Base-by-base conservation (phyloP, 73 alveolate species). In the Paramecium pentaurelia region DNA sequence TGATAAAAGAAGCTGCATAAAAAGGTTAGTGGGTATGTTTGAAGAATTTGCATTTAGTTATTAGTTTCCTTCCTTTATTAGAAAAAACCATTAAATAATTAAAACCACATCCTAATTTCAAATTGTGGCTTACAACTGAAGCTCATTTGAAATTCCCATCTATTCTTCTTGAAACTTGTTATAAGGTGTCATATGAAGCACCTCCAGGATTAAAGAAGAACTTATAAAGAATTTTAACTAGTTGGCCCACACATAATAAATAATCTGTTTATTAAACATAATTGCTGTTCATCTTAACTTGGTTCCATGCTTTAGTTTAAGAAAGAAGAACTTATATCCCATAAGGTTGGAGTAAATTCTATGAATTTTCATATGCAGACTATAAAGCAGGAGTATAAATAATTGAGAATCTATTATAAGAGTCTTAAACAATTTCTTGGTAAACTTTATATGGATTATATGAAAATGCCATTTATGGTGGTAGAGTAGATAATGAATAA, bases 191-290 rank as follows among this genome's bases (percentile, higher is more conserved):
- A 58, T 98, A 98, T 93, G 99, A 99, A 88, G 97, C 99, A 14
- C 99, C 99, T n/a, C 99, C 99, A 16, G 99, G 99, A 8, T 95
- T 99, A 59, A 98, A 99, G 93, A 99, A 98, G 95, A 99, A 99
- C 93, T 86, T 99, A 94, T 98, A 97, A 90, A 95, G 99, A 92
- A 99, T 99, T 11, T 95, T 93, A 95, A 97, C 59, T 6, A 96
- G 96, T 80, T 97, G 98, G 97, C 92, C 97, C 34, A 97, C 96
- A 1, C 93, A 97, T 32, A 97, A 96, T 95, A 92, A 97, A 88
- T 97, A 94, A 37, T 96, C 97, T 54, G 97, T 95, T n/a, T 92
- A 96, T 86, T 88, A 97, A 71, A 93, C 99, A 51, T 97, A 99
- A 94, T 95, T 98, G 58, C 96, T 99, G 60, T 99, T 99, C 95